Conservation (phyloP, 495 filamentous ascomycete species). For the Daldinia grandis region DNA sequence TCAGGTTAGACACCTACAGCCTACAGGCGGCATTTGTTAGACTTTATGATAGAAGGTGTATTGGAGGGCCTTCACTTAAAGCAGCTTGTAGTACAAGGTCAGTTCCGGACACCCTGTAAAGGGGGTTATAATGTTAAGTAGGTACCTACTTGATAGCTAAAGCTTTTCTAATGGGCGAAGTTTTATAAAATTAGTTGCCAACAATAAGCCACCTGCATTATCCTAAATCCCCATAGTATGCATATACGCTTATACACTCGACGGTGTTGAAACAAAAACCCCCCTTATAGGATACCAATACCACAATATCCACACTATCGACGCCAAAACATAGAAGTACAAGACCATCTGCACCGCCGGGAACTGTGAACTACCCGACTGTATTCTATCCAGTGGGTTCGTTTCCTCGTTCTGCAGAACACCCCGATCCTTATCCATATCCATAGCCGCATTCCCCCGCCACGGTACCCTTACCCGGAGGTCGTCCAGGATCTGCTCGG, state of each 20-base stretch:
- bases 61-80: too few relatives aligned
- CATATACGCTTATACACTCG: not conserved
- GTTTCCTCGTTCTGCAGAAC: conserved; percentile 35
- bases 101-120: too few relatives aligned
- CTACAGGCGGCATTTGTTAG: too few relatives aligned
- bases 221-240: not conserved
- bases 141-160: not conserved
- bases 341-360: not conserved
- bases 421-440: conserved; percentile 33
- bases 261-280: not conserved
- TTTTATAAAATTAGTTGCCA: too few relatives aligned
- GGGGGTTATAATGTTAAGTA: not conserved
- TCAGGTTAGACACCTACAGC: too few relatives aligned
- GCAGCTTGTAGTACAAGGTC: too few relatives aligned
- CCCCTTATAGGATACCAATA: conserved; percentile 2
- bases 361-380: not conserved
- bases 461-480: conserved; percentile 53
- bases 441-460: conserved; percentile 29
- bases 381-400: conserved; percentile 46
- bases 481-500: conserved; percentile 63
- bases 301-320: not conserved
- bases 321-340: conserved; percentile 8
- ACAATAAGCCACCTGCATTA: too few relatives aligned
- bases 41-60: too few relatives aligned
- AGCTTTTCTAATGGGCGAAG: not conserved